Evolutionary conservation across 139 green algal genomes (phyloP).

Genomic region (Picochlorum sp.): DNA sequence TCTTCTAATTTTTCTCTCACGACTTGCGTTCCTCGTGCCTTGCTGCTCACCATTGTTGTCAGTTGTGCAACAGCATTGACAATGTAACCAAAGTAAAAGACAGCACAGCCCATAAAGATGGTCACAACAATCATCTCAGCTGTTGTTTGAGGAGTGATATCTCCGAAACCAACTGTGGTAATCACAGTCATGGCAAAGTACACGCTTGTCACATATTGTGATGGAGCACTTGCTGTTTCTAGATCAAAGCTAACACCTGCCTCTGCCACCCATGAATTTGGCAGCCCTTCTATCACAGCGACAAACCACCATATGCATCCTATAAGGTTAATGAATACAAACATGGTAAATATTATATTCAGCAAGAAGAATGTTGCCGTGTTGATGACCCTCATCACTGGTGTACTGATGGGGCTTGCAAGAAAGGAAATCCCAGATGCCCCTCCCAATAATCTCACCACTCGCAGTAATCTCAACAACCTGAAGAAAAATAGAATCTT

Average conservation of each 20-base stretch:
- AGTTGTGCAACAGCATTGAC: constrained; percentile 1
- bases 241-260: background rate
- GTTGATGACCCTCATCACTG: background rate
- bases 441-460: constrained; percentile 4
- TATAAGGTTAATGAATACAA: constrained; percentile 7
- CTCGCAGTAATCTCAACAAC: constrained; percentile 6
- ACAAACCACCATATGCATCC: constrained; percentile 14
- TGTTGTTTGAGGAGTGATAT: constrained; percentile 7
- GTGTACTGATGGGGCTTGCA: background rate
- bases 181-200: constrained; percentile 12
- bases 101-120: background rate
- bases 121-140: constrained; percentile 3
- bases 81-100: constrained; percentile 17
- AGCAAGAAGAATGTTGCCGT: constrained; percentile 6
- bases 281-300: background rate
- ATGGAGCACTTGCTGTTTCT: background rate
- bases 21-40: background rate
- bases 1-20: constrained; percentile 14
- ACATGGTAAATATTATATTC: background rate
- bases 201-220: background rate
- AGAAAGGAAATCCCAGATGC: background rate
- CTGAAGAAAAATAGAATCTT: constrained; percentile 6
- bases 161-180: constrained; percentile 18
- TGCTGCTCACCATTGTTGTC: background rate
- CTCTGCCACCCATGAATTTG: constrained; percentile 4